Percentiles rank a stretch among this genome's conserved stretches.
Conservation (phyloP, 495 filamentous ascomycete genomes). For the Sphaerosporella brunnea region DNA sequence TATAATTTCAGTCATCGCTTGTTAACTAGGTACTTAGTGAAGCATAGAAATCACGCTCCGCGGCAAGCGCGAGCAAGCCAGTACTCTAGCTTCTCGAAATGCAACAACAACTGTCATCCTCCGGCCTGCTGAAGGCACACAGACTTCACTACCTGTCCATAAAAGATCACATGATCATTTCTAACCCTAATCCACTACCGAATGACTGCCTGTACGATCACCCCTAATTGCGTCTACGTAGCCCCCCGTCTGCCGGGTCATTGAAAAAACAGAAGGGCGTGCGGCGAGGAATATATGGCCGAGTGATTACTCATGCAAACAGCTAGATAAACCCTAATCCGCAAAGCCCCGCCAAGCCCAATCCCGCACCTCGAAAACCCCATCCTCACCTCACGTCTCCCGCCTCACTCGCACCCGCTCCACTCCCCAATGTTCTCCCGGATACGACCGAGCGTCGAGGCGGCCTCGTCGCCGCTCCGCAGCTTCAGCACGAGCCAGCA, state of each 20-base stretch:
- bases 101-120: too few species aligned
- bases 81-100: too few species aligned
- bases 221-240: background rate
- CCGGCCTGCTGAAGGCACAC: too few species aligned
- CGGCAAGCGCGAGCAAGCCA: background rate
- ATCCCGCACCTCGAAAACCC: conserved; percentile 1
- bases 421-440: conserved; percentile 1
- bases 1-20: background rate
- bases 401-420: background rate
- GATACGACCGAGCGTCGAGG: background rate
- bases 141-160: background rate
- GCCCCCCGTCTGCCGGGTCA: background rate
- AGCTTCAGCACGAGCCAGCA: background rate
- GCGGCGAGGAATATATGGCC: too few species aligned
- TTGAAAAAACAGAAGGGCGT: background rate
- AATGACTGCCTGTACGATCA: background rate
- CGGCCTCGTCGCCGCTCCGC: conserved; percentile 1
- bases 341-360: background rate
- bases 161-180: background rate
- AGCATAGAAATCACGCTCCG: background rate
- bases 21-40: background rate
- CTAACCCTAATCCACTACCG: background rate
- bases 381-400: background rate
- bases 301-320: background rate
- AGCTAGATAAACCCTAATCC: background rate